Evolutionary conservation across 2,329 filamentous ascomycete genomes (phyloP).

Genomic region (Didymosphaeria variabile): DNA sequence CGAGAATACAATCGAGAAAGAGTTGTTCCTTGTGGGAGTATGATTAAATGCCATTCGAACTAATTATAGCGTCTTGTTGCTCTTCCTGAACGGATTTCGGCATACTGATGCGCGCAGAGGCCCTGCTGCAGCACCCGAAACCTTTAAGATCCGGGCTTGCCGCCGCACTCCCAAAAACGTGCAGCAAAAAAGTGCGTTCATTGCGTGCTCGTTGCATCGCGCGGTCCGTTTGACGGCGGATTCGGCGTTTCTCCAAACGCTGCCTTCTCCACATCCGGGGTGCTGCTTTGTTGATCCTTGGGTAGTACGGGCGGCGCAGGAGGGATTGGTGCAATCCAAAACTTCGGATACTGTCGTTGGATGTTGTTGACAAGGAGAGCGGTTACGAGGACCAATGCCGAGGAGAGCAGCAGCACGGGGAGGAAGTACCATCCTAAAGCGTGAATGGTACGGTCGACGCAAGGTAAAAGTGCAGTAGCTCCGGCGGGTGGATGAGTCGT

Average conservation of each 20-base stretch:
- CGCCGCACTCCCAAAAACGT: neutral
- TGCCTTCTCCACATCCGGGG: slow-evolving; percentile 12
- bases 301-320: slow-evolving; percentile 22
- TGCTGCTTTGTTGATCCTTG: slow-evolving; percentile 3
- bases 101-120: neutral
- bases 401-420: slow-evolving; percentile 53
- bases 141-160: neutral
- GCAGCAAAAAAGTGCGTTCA: neutral
- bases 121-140: neutral
- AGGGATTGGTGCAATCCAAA: slow-evolving; percentile 54
- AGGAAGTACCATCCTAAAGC: slow-evolving; percentile 55
- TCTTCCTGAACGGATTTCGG: neutral
- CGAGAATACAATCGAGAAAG: neutral
- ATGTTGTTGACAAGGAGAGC: slow-evolving; percentile 57
- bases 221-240: neutral
- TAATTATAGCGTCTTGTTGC: neutral
- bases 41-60: neutral
- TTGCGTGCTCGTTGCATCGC: neutral
- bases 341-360: slow-evolving; percentile 56
- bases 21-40: no score
- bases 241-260: neutral
- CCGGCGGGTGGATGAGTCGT: slow-evolving; percentile 59
- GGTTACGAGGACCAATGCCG: slow-evolving; percentile 50
- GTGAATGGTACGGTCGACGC: slow-evolving; percentile 50
- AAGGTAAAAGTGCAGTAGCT: slow-evolving; percentile 56